Evolutionary conservation across 2,329 filamentous ascomycete species (phyloP).

Genomic region (Botryotinia globosa): DNA sequence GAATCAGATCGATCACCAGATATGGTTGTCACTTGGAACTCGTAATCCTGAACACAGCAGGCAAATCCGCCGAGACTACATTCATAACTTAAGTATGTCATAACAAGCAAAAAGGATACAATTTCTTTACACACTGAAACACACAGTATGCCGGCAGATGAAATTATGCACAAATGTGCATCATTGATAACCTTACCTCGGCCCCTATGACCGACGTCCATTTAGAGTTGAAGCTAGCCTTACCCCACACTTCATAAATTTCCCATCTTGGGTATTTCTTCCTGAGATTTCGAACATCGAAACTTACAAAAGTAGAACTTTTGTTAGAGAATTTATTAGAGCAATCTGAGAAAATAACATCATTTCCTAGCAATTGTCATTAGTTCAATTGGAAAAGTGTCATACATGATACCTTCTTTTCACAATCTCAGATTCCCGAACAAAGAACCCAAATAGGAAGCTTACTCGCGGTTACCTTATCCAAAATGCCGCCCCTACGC

Average conservation of each 20-base stretch:
- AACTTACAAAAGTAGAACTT: not conserved
- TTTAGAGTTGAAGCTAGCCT: constrained; percentile 15
- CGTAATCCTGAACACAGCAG: not conserved
- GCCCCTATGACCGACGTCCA: constrained; percentile 5
- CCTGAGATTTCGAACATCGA: not conserved
- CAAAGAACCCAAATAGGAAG: constrained; percentile 3
- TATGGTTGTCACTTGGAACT: not conserved
- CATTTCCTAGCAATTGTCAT: not conserved
- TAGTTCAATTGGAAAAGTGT: not conserved
- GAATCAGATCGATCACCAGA: not conserved
- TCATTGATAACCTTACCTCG: not conserved
- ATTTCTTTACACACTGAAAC: not conserved
- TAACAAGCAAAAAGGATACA: no score
- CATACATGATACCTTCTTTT: not conserved
- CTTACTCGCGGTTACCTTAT: not conserved
- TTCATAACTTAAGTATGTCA: no score
- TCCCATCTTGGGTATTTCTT: constrained; percentile 5
- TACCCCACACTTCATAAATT: constrained; percentile 22
- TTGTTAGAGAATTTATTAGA: not conserved
- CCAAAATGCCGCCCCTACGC: constrained; percentile 16
- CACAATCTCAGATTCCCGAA: not conserved
- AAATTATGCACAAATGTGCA: not conserved
- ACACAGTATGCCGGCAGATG: not conserved
- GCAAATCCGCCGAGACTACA: not conserved
- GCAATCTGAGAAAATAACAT: not conserved